phyloP scores from a whole-genome alignment of 176 grass and related monocot genomes.

The Cenchrus purpureus region DNA sequence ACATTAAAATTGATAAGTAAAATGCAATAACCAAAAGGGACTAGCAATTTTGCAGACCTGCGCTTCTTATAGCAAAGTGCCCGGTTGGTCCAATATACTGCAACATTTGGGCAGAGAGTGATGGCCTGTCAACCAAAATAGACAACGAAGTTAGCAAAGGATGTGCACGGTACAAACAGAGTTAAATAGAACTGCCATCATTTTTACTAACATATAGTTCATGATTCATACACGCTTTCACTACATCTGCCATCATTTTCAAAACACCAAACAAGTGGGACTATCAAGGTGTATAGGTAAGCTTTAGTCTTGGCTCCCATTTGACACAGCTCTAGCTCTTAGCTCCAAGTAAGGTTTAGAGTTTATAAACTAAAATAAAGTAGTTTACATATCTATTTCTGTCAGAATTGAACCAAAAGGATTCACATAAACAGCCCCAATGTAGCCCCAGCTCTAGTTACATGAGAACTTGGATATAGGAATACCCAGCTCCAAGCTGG shows the following conservation, averaged over 20 bases:
- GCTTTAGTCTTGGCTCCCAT: neutral
- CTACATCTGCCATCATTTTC: neutral
- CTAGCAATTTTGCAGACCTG: constrained; percentile 58
- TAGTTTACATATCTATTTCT: no score
- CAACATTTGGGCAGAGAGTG: constrained; percentile 65
- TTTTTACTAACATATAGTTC: neutral
- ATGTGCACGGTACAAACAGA: neutral
- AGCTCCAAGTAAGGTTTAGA: no score
- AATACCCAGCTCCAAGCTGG: no score
- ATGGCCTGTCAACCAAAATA: constrained; percentile 81
- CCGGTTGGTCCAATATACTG: constrained; percentile 82
- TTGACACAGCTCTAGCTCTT: no score
- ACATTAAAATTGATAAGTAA: constrained; percentile 30
- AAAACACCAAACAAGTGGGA: neutral
- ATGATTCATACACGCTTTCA: constrained; percentile 5
- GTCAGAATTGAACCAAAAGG: no score
- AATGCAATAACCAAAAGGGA: constrained; percentile 34
- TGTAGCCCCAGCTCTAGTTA: no score
- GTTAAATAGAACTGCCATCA: neutral
- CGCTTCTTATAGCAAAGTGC: constrained; percentile 84
- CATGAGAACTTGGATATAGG: no score
- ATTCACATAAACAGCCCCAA: no score
- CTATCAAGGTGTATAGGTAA: neutral
- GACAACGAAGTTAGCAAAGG: constrained; percentile 34
- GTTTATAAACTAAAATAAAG: no score